A percentile compares a stretch with the other conserved stretches of the same genome.
Evolutionary conservation across 164 flowering plant species (phyloP).

Genomic region (Nymphaea colorata): DNA sequence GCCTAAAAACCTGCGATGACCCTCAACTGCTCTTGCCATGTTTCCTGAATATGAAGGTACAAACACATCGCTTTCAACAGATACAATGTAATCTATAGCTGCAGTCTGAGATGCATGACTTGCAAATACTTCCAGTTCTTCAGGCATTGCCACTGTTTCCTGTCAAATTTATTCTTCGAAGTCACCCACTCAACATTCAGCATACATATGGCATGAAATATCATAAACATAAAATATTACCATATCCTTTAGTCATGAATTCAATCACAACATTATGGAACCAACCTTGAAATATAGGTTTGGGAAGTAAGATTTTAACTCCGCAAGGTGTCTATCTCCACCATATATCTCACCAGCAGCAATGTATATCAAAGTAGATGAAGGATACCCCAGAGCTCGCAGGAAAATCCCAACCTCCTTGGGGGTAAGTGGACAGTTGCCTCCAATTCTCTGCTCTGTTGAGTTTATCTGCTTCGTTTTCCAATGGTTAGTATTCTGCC

Average conservation of each 20-base stretch:
- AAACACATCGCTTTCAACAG: constrained; percentile 84
- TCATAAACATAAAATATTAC: neutral
- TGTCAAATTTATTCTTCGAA: constrained; percentile 11
- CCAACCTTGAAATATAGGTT: constrained; percentile 75
- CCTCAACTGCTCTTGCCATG: constrained; percentile 98
- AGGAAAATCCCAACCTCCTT: constrained; percentile 90
- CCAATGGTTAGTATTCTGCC: constrained; percentile 93
- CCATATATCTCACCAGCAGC: constrained; percentile 98
- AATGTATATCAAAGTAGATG: constrained; percentile 69
- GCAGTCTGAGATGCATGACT: constrained; percentile 86
- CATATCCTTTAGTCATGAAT: neutral
- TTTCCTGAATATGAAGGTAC: constrained; percentile 88
- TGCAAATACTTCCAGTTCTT: constrained; percentile 52
- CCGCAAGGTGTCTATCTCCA: constrained; percentile 54
- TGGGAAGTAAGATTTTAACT: constrained; percentile 66
- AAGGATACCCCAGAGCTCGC: constrained; percentile 74
- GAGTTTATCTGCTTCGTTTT: constrained; percentile 79
- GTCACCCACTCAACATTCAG: constrained; percentile 1
- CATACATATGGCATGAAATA: neutral
- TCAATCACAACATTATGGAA: neutral
- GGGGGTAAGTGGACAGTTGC: constrained; percentile 87
- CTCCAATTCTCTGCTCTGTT: constrained; percentile 77
- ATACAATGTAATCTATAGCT: constrained; percentile 84
- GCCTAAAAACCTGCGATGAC: constrained; percentile 89
- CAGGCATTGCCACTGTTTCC: constrained; percentile 64